Percentiles rank a stretch among this genome's conserved stretches.
Conservation (phyloP, 2,329 filamentous ascomycete species). For the Aureobasidium sp. region DNA sequence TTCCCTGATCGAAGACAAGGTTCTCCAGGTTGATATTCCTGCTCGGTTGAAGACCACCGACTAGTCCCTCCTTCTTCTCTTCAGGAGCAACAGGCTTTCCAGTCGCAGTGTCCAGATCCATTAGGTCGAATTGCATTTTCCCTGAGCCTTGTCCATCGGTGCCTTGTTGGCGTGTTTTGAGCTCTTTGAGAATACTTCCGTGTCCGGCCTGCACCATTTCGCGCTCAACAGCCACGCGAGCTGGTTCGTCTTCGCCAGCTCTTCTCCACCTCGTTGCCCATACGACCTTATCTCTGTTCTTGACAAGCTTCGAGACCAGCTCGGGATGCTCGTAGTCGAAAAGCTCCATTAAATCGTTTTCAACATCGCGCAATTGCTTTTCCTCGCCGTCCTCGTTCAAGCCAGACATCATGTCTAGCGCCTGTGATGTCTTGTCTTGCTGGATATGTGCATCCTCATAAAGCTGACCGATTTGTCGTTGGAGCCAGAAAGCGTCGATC, state of each 20-base stretch:
- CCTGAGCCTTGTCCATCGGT: slow-evolving; percentile 52
- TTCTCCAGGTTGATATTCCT: slow-evolving; percentile 92
- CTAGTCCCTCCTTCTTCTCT: slow-evolving; percentile 56
- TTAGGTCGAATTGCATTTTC: slow-evolving; percentile 74
- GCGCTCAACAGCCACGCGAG: slow-evolving; percentile 68
- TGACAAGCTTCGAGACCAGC: slow-evolving; percentile 80
- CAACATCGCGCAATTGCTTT: slow-evolving; percentile 80
- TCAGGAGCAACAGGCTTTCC: slow-evolving; percentile 36
- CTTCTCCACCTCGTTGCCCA: slow-evolving; percentile 87
- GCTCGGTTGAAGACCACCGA: slow-evolving; percentile 77
- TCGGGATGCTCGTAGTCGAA: slow-evolving; percentile 97
- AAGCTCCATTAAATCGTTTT: slow-evolving; percentile 96
- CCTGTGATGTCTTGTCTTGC: slow-evolving; percentile 82
- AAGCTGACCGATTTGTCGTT: slow-evolving; percentile 78
- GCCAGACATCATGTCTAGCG: slow-evolving; percentile 73
- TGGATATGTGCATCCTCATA: slow-evolving; percentile 90
- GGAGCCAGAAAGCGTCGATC: slow-evolving; percentile 96
- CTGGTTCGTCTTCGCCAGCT: slow-evolving; percentile 67
- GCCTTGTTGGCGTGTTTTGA: slow-evolving; percentile 61
- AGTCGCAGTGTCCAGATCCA: slow-evolving; percentile 60
- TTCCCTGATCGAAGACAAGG: slow-evolving; percentile 92
- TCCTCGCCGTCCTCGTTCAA: slow-evolving; percentile 66
- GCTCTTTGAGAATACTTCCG: slow-evolving; percentile 77
- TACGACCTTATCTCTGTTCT: slow-evolving; percentile 87
- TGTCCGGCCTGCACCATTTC: slow-evolving; percentile 89